phyloP scores from a whole-genome alignment of 2,329 filamentous ascomycete species.

The Claviceps citrina region DNA sequence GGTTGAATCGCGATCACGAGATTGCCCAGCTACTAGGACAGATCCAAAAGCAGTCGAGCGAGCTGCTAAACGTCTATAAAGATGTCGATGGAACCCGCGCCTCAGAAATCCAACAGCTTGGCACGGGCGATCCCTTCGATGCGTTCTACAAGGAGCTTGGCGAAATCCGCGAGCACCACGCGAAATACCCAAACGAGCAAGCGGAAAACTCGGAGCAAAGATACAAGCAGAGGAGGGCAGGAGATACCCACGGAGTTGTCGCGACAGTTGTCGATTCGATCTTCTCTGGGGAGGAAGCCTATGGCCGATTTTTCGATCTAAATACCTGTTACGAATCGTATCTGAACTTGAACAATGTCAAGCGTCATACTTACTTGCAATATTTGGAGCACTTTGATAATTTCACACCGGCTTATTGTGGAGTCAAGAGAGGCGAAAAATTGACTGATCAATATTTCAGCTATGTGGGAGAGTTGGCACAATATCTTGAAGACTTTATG shows the following conservation, averaged over 20 bases:
- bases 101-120: slow-evolving; percentile 70
- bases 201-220: slow-evolving; percentile 89
- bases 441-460: slow-evolving; percentile 83
- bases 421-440: slow-evolving; percentile 68
- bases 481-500: slow-evolving; percentile 81
- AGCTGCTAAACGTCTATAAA: slow-evolving; percentile 69
- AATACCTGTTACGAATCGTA: slow-evolving; percentile 74
- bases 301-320: slow-evolving; percentile 83
- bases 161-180: slow-evolving; percentile 74
- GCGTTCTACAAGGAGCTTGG: slow-evolving; percentile 79
- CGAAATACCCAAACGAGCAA: slow-evolving; percentile 81
- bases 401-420: slow-evolving; percentile 59
- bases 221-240: slow-evolving; percentile 57
- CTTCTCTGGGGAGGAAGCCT: slow-evolving; percentile 92
- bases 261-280: slow-evolving; percentile 67
- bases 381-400: slow-evolving; percentile 85
- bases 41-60: slow-evolving; percentile 72
- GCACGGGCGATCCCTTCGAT: slow-evolving; percentile 72
- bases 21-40: slow-evolving; percentile 72
- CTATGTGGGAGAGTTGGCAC: slow-evolving; percentile 66
- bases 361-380: slow-evolving; percentile 77
- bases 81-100: slow-evolving; percentile 58
- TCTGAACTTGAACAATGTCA: slow-evolving; percentile 75
- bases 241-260: slow-evolving; percentile 47
- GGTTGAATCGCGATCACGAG: slow-evolving; percentile 82